Conservation (phyloP, 1,284 basidiomycete species). For the Vanrija pseudolonga region DNA sequence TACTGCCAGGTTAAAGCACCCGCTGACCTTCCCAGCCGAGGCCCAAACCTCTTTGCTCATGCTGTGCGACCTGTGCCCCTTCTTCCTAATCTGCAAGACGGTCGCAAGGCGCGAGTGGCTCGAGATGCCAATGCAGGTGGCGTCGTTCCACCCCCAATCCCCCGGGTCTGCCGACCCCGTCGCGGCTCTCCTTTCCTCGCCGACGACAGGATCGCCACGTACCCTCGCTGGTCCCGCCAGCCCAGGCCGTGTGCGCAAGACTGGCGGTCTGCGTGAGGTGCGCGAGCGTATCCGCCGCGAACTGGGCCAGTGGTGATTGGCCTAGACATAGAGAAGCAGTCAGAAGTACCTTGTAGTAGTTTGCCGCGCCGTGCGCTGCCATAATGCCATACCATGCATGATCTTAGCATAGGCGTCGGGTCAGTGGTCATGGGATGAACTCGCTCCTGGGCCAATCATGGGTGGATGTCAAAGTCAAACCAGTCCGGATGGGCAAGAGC, state of each 20-base stretch:
- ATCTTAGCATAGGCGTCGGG: neutral
- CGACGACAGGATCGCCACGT: neutral
- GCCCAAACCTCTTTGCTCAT: constrained; percentile 45
- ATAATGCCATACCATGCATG: neutral
- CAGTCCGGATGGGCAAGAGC: no score
- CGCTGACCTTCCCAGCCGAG: constrained; percentile 37
- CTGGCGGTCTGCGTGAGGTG: constrained; percentile 41
- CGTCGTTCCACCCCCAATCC: neutral
- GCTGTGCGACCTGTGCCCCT: constrained; percentile 47
- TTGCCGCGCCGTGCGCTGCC: neutral
- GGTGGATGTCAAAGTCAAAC: no score
- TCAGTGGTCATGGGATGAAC: no score
- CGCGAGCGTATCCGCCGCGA: constrained; percentile 45
- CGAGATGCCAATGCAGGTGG: constrained; percentile 36
- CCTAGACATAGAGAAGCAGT: neutral
- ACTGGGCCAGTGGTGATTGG: constrained; percentile 28
- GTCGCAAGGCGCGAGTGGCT: constrained; percentile 47
- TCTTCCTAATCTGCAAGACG: constrained; percentile 41
- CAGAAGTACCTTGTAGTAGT: constrained; percentile 2
- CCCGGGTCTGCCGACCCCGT: constrained; percentile 8
- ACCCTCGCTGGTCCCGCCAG: constrained; percentile 23
- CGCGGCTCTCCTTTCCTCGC: constrained; percentile 5
- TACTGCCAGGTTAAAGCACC: neutral
- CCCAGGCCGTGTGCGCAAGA: constrained; percentile 40
- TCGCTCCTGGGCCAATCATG: no score